Base-by-base conservation (phyloP, 495 filamentous ascomycete species). In the Neurospora sp. region DNA sequence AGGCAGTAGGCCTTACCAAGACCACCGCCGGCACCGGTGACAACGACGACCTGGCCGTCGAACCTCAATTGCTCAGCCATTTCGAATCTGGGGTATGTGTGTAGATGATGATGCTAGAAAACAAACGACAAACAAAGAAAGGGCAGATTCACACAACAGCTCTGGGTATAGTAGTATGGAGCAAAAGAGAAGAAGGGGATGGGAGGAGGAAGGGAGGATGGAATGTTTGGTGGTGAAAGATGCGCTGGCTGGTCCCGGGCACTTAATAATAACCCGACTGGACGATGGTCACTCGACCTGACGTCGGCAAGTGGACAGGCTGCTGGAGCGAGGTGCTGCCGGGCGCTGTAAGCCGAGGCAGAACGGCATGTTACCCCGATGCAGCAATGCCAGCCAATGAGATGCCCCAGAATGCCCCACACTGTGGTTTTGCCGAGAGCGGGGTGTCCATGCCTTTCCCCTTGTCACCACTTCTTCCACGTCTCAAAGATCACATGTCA, bases 1-100 rank as follows among this genome's bases (percentile, higher is more conserved):
- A 89, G 84, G 74, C 93, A 93, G 85, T 98, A 98, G 78, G 91
- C 91, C 83, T 94, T 96, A 70, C 96, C 96, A 71, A 98, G 83
- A 73, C 96, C 96, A 82, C 96, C 96, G 72, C 96, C 95, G 71
- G 96, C 96, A 76, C 96, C 96, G 68, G 96, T 99, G 75, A 99
- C 92, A 71, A 99, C 94, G 75, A 97, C 93, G 74, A 95, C 95
- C 86, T 98, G 97, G 81, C 93, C 92, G 86, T 98, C 96, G 81
- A 90, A 99, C 74, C 96, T 90, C 81, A 99, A 86, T 83, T 85
- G 83, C 35, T 92, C 89, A 77, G 91, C 87, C 92, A 94, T 94
- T 22, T 70, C 85, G 81, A 42, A 71, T 78, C 39, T 73, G 73
- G 40, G 42, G 44, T 80, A 69, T 74, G 74, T 76, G 72, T 77